Base-by-base conservation (phyloP, 768 basidiomycete species). In the Candolleomyces efflorescens region DNA sequence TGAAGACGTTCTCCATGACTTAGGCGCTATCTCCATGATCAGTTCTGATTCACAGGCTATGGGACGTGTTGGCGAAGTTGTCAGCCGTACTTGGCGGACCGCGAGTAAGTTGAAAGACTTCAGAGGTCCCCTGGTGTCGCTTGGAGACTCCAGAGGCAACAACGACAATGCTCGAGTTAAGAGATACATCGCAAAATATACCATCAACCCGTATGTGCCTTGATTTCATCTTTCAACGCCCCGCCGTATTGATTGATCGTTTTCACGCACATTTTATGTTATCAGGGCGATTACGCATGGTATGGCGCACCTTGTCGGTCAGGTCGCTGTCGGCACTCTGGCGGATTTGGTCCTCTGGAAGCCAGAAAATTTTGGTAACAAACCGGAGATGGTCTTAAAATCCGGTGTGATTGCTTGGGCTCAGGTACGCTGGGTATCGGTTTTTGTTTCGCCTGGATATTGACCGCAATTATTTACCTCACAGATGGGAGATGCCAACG, bases 271-370 rank as follows among this genome's bases (percentile, higher is more conserved):
- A 32, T 11, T 9, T 32, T 32, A 2, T 36, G 48, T 43, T 51
- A 39, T 49, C 64, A 95, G 94, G 0, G 97, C 97, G 0, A 89
- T 99, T 60, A 87, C 92, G 0, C 95, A 98, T 59, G 97, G 97
- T 1, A 92, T 98, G 60, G 86, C 86, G 58, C 87, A 92, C 67
- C 62, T 91, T 27, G 84, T 98, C 37, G 97, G 97, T 1, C 87
- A 94, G 54, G 74, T 99, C 59, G 84, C 86, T 1, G 78, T 82
- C 3, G 93, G 92, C 17, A 87, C 82, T 24, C 80, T 99, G 47
- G 97, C 96, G 0, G 97, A 99, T 69, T 81, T 99, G 44, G 95
- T 98, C 0, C 78, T 98, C 0, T 99, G 97, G 97, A 89, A 87
- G 71, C 93, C 94, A 0, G 89, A 92, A 68, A 87, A 89, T 68